Conservation (phyloP, 2,329 filamentous ascomycete species). For the Aspergillus jensenii region DNA sequence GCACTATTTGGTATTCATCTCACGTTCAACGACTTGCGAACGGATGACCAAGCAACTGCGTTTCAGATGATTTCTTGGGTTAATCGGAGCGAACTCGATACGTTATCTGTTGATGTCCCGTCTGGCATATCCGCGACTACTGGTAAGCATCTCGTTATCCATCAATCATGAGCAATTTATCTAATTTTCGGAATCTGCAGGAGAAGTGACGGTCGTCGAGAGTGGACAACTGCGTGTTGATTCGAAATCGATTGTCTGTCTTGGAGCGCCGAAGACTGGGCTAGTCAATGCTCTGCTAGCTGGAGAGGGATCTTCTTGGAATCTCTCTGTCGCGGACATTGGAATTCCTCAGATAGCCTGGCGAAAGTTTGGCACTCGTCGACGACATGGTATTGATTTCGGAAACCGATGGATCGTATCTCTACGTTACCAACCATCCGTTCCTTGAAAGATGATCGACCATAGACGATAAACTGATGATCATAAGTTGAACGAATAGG, state of each 20-base stretch:
- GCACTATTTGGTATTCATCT: slow-evolving; percentile 83
- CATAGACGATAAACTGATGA: slow-evolving; percentile 9
- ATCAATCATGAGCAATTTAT: not conserved
- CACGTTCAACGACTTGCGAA: slow-evolving; percentile 83
- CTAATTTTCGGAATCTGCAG: slow-evolving; percentile 26
- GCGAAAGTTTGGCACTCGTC: slow-evolving; percentile 78
- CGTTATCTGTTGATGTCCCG: slow-evolving; percentile 86
- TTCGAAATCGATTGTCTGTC: slow-evolving; percentile 77
- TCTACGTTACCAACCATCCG: slow-evolving; percentile 50
- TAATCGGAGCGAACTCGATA: slow-evolving; percentile 79
- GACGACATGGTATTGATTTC: slow-evolving; percentile 84
- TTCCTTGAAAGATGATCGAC: slow-evolving; percentile 20
- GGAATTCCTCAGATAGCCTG: slow-evolving; percentile 80
- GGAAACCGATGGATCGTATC: slow-evolving; percentile 81
- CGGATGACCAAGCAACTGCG: slow-evolving; percentile 76
- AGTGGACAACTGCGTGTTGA: slow-evolving; percentile 77
- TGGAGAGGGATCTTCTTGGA: slow-evolving; percentile 63
- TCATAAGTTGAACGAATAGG: slow-evolving; percentile 11
- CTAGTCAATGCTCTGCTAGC: slow-evolving; percentile 73
- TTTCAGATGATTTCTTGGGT: slow-evolving; percentile 93
- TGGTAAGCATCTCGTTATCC: slow-evolving; percentile 59
- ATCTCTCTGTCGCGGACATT: slow-evolving; percentile 81
- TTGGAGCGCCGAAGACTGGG: slow-evolving; percentile 84
- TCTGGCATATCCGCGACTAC: slow-evolving; percentile 81
- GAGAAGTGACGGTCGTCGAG: slow-evolving; percentile 61